Evolutionary conservation across 1,284 basidiomycete genomes (phyloP), one percentile per base, ranked within the genome.

Genomic region (Pisolithus thermaeus): DNA sequence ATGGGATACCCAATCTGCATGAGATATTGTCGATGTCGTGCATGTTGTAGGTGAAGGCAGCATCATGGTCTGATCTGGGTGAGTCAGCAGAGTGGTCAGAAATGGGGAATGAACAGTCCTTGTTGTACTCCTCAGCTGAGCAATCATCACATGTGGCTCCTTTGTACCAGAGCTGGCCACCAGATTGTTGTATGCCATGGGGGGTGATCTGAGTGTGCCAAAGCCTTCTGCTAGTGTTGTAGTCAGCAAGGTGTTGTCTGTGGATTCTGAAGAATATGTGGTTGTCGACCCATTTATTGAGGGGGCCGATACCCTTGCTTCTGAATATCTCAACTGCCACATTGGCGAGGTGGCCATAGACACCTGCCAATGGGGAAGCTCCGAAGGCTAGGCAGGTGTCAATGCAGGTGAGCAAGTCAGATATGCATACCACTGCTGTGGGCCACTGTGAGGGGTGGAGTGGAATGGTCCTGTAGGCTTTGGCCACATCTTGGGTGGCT

Each of bases 21-120:
- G 65, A 68, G 1, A 70, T 9, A 1, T 4, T 3, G 45, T 73
- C 61, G 22, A 74, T 61, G 51, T 70, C 64, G 0, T 32, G 46
- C 8, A 66, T 43, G 41, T 45, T 52, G 50, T 70, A 73, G 0
- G 64, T 51, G 48, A 56, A 71, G 0, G 16, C 1, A 0, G 7
- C 9, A n/a, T 66, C 62, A 7, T 55, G 46, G 0, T 35, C n/a
- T 0, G 54, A 47, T 0, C 53, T 51, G 0, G 28, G 50, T 3
- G 58, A 60, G 0, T 9, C 4, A 2, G 8, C 4, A 0, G 67
- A 61, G 2, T 61, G 53, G 44, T 70, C 63, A 6, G 50, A n/a
- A 6, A 61, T 50, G 3, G 57, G 62, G 49, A 52, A 63, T 0
- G 1, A 9, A 1, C 51, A 41, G 46, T 67, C 66, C 27, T 73